Conservation (phyloP, 225 moss, liverwort and hornwort genomes). For the Pleurozium schreberi region DNA sequence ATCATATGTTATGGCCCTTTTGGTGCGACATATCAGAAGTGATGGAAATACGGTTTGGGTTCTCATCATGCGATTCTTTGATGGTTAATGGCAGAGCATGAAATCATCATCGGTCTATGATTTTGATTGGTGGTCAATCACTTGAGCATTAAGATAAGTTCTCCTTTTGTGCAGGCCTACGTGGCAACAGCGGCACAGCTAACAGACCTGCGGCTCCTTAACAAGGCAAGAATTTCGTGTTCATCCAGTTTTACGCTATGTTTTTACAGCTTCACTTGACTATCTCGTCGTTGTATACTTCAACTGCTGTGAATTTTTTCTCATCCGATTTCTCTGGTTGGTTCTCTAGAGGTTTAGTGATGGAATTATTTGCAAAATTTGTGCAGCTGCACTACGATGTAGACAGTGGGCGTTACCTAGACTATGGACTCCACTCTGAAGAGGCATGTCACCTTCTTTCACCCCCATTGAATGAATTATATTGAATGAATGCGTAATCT, state of each 20-base stretch:
- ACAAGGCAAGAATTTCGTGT: constrained; percentile 34
- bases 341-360: neutral
- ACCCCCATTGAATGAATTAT: neutral
- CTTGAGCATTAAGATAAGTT: neutral
- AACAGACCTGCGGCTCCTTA: constrained; percentile 57
- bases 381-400: constrained; percentile 82
- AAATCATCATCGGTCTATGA: neutral
- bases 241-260: constrained; percentile 13
- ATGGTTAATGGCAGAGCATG: neutral
- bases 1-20: neutral
- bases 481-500: neutral
- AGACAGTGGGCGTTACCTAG: constrained; percentile 72
- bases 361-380: neutral
- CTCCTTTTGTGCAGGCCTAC: constrained; percentile 39
- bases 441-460: constrained; percentile 22
- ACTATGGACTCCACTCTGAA: constrained; percentile 87
- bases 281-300: neutral
- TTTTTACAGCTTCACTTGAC: neutral
- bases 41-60: neutral
- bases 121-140: neutral
- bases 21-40: neutral
- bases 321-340: neutral
- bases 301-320: neutral
- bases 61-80: neutral
- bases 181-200: constrained; percentile 58